These are phyloP conservation scores for Grigorovia humatica DNA, from an alignment of 805 yeast species.

Conservation along the genomic window DNA sequence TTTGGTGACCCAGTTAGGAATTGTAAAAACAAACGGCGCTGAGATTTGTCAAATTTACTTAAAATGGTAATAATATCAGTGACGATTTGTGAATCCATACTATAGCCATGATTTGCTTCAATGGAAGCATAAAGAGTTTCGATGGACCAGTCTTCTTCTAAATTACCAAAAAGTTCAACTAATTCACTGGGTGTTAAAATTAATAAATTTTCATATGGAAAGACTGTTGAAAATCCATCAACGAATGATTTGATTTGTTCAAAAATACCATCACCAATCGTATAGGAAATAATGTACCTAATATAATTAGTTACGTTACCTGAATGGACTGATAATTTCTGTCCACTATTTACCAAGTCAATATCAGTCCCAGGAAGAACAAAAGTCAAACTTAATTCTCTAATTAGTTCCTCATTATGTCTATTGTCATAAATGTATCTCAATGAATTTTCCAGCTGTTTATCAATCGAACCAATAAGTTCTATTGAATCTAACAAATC, in stretches of 20 bases:
- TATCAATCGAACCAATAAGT: conserved; percentile 44
- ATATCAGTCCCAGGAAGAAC: conserved; percentile 67
- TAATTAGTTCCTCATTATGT: conserved; percentile 19
- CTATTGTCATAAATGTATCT: conserved; percentile 38
- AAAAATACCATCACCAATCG: conserved; percentile 52
- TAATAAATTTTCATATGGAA: conserved; percentile 63
- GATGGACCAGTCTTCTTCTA: conserved; percentile 78
- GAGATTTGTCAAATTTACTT: conserved; percentile 39
- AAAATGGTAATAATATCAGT: conserved; percentile 52
- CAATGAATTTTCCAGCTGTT: conserved; percentile 48
- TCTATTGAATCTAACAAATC: conserved; percentile 19
- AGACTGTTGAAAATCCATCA: conserved; percentile 72
- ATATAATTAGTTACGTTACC: conserved; percentile 52
- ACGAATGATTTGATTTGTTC: conserved; percentile 60
- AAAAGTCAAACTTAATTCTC: conserved; percentile 51
- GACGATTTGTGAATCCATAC: conserved; percentile 55
- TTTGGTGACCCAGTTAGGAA: conserved; percentile 91
- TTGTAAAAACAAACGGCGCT: conserved; percentile 67
- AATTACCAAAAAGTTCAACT: conserved; percentile 59
- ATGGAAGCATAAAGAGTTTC: conserved; percentile 50
- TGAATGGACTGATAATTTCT: conserved; percentile 36
- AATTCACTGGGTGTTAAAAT: conserved; percentile 71
- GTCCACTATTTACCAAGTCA: conserved; percentile 51
- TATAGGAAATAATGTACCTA: conserved; percentile 43
- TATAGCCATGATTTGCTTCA: conserved; percentile 86